Conservation (phyloP, 495 filamentous ascomycete genomes). For the Aspergillus haitiensis region DNA sequence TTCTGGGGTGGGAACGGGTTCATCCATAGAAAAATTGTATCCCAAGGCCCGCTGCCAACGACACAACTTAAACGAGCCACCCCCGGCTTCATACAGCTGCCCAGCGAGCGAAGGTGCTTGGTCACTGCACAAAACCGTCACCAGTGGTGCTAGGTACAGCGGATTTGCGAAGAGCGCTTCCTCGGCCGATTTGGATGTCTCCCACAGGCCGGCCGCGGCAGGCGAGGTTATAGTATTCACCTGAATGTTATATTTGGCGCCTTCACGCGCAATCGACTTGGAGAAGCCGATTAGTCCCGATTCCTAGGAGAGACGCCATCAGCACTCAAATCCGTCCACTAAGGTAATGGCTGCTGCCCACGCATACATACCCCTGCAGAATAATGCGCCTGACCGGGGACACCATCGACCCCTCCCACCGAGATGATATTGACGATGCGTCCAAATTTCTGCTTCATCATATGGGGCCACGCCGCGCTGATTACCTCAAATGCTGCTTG, state of each 20-base stretch:
- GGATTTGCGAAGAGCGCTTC: conserved; percentile 99
- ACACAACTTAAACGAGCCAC: conserved; percentile 86
- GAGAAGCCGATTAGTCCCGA: conserved; percentile 92
- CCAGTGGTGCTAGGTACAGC: conserved; percentile 92
- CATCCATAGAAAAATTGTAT: conserved; percentile 87
- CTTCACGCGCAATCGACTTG: conserved; percentile 87
- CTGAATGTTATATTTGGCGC: conserved; percentile 94
- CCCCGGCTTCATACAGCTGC: conserved; percentile 89
- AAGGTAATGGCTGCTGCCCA: background rate
- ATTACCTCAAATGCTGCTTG: conserved; percentile 94
- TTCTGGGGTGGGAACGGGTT: conserved; percentile 75
- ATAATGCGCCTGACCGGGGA: conserved; percentile 98
- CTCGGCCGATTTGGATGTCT: conserved; percentile 91
- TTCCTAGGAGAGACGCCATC: conserved; percentile 49
- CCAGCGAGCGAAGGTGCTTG: conserved; percentile 75
- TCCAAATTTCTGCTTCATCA: conserved; percentile 98
- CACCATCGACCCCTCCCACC: conserved; percentile 96
- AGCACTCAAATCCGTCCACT: background rate
- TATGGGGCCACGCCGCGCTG: conserved; percentile 96
- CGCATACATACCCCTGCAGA: conserved; percentile 69
- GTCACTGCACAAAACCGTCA: conserved; percentile 83
- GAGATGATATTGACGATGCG: conserved; percentile 94
- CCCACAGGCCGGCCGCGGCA: conserved; percentile 92
- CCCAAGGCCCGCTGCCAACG: conserved; percentile 94
- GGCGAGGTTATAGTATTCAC: conserved; percentile 98